Evolutionary conservation across 2,329 filamentous ascomycete species (phyloP), one percentile per base, ranked within the genome.

Genomic region (Albifimbria verrucaria): DNA sequence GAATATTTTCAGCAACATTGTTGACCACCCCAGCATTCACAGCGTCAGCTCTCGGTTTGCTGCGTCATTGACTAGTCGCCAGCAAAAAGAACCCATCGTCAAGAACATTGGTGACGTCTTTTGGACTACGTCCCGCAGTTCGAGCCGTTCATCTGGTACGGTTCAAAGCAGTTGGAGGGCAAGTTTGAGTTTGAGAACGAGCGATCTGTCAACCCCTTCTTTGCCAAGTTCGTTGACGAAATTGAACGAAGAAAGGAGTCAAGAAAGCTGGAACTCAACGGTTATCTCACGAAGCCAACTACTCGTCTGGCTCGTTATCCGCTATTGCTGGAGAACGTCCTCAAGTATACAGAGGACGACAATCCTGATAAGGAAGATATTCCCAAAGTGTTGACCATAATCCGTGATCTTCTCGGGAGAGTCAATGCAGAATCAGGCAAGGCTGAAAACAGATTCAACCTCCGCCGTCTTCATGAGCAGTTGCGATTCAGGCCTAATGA

Each of bases 171-270:
- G 71, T 77, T 99, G 46, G 95, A 96, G 69, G 94, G 90, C 61
- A 97, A 99, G 71, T 97, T 93, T 65, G 94, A 97, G 67, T 99
- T 97, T 68, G 94, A 99, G 72, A 94, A 94, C 64, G 94, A 99
- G 74, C 90, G 94, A 62, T 87, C 89, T 17, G 82, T 86, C 52
- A 99, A 99, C 64, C 82, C 87, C 2, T 83, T 83, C 41, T 99
- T 99, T 69, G 78, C 88, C 49, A 90, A 89, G 64, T 97, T 97
- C 62, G 94, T 97, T 23, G 94, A 99, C 59, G 92, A 97, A 69
- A 96, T 95, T 6, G 94, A 99, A 71, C 82, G 94, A 54, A 83
- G 96, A 62, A 97, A 97, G 70, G 94, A 99, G 70, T 97, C 93
- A 6, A 85, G 94, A 58, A 99, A 99, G 73, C 79, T 99, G 46